Percentiles rank a stretch among this genome's conserved stretches.
Conservation (phyloP, 306 rosid species). For the Rosa lucieae region DNA sequence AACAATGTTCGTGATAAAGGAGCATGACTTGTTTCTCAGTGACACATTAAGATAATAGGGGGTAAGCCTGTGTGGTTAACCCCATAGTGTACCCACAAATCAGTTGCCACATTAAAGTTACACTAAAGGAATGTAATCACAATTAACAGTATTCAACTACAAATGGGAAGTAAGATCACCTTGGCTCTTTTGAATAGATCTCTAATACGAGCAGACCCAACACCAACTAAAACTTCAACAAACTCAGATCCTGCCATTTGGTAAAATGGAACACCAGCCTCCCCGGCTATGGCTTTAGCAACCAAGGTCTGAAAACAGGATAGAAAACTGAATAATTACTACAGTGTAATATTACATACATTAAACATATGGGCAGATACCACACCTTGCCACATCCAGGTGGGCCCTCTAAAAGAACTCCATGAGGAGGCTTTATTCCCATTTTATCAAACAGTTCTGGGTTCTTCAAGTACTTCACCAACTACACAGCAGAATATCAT, state of each 20-base stretch:
- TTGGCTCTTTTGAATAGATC: constrained; percentile 97
- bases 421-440: constrained; percentile 98
- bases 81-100: neutral
- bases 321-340: constrained; percentile 18
- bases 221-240: constrained; percentile 98
- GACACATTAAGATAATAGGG: neutral
- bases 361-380: constrained; percentile 31
- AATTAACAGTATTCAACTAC: neutral
- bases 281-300: constrained; percentile 99
- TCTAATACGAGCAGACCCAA: constrained; percentile 99
- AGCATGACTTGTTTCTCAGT: neutral
- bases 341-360: constrained; percentile 17
- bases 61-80: neutral
- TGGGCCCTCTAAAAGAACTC: constrained; percentile 97
- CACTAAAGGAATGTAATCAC: neutral
- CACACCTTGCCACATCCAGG: constrained; percentile 99
- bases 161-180: constrained; percentile 48
- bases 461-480: constrained; percentile 96
- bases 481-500: constrained; percentile 49
- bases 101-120: neutral
- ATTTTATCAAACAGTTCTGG: constrained; percentile 94
- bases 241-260: constrained; percentile 99
- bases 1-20: neutral
- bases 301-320: constrained; percentile 78
- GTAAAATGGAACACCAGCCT: constrained; percentile 99